These are phyloP conservation scores for Draba incana DNA, from an alignment of 345 rosid genomes.

Conservation along the genomic window DNA sequence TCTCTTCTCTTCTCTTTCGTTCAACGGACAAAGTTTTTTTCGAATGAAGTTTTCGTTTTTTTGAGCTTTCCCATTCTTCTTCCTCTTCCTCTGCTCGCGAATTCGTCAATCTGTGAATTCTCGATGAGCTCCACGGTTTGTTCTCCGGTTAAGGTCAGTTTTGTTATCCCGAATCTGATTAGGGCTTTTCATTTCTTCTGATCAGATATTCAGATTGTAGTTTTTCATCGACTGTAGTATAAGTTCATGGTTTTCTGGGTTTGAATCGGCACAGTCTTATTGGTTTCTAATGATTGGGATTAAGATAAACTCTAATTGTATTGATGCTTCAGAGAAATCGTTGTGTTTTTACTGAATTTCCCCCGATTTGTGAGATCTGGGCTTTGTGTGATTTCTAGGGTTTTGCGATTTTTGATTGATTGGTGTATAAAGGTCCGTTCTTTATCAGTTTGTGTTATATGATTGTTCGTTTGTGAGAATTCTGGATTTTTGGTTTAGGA, in stretches of 20 bases:
- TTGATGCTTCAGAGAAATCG: constrained; percentile 6
- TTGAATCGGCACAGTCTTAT: constrained; percentile 7
- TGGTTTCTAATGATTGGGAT: background rate
- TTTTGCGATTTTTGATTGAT: background rate
- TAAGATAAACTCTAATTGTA: constrained; percentile 40
- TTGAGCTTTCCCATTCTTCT: background rate
- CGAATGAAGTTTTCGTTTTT: constrained; percentile 48
- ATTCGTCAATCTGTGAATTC: constrained; percentile 6
- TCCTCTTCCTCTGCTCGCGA: constrained; percentile 22
- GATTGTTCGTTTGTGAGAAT: background rate
- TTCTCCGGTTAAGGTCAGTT: constrained; percentile 48
- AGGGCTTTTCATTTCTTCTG: constrained; percentile 32
- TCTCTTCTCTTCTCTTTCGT: constrained; percentile 42
- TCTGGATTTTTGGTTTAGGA: constrained; percentile 44
- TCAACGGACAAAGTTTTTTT: constrained; percentile 81
- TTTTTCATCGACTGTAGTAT: constrained; percentile 26
- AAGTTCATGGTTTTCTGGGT: constrained; percentile 17
- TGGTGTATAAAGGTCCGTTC: background rate
- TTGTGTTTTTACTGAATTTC: constrained; percentile 41
- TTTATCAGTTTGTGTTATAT: background rate
- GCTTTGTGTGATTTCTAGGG: constrained; percentile 36
- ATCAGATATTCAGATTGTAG: constrained; percentile 28
- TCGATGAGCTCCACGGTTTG: constrained; percentile 56
- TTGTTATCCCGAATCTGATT: constrained; percentile 10
- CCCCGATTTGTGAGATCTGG: constrained; percentile 54